phyloP scores from a whole-genome alignment of 148 eudicot species.

The Spergularia bocconei region DNA sequence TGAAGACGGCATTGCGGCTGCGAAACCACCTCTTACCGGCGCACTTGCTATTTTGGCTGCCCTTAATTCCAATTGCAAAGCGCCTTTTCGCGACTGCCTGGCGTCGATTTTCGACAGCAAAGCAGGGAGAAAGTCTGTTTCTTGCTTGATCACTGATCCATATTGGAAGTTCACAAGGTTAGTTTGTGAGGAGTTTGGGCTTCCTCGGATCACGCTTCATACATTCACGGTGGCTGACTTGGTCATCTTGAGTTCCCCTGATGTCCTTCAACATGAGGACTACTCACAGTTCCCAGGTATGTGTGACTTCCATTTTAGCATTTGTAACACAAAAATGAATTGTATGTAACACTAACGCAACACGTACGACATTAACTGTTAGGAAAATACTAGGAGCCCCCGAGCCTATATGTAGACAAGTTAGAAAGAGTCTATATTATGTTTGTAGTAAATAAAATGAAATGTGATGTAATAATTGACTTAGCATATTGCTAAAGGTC shows the following conservation, averaged over 20 bases:
- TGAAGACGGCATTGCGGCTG: conserved; percentile 25
- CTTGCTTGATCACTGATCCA: conserved; percentile 43
- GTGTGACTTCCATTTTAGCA: no score
- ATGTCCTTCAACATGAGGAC: conserved; percentile 7
- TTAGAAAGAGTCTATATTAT: no score
- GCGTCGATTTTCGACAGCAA: conserved; percentile 12
- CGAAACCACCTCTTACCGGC: conserved; percentile 4
- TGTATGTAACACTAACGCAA: no score
- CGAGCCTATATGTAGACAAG: no score
- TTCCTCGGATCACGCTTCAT: conserved; percentile 41
- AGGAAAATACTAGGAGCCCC: no score
- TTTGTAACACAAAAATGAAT: no score
- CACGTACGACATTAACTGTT: no score
- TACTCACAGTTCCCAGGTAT: conserved; percentile 6
- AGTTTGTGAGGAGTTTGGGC: conserved; percentile 29
- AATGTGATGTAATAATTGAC: no score
- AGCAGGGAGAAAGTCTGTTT: conserved; percentile 6
- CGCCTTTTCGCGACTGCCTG: conserved; percentile 35
- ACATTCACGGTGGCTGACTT: conserved; percentile 12
- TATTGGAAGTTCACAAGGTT: conserved; percentile 27
- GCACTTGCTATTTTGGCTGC: not conserved
- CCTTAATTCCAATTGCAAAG: conserved; percentile 23
- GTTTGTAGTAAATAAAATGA: no score
- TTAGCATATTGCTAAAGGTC: no score
- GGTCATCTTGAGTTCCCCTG: conserved; percentile 7